Evolutionary conservation across 305 asterid species (phyloP).

Genomic region (Nicotiana rustica): DNA sequence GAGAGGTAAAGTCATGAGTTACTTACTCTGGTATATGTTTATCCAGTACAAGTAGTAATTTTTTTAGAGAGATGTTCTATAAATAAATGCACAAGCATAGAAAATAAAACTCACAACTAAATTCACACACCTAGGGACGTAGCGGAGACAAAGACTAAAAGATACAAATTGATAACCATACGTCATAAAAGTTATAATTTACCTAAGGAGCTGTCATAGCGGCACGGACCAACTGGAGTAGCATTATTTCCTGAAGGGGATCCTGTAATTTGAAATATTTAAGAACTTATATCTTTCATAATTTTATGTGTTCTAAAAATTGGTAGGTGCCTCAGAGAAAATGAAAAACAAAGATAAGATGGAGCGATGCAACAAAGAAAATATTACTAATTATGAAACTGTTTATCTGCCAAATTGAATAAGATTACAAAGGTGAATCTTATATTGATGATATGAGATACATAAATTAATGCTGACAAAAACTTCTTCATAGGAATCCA

Average conservation of each 20-base stretch:
- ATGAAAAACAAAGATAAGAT: not conserved
- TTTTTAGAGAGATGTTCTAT: not conserved
- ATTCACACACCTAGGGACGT: not conserved
- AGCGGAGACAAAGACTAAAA: not conserved
- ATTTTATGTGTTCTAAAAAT: not conserved
- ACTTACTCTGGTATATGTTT: constrained; percentile 8
- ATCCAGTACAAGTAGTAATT: not conserved
- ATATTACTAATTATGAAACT: not conserved
- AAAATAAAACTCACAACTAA: not conserved
- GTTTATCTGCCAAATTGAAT: constrained; percentile 7
- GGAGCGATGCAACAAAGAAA: constrained; percentile 24
- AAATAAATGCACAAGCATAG: constrained; percentile 1
- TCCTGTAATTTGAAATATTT: constrained; percentile 54
- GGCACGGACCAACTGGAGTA: constrained; percentile 90
- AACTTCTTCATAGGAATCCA: constrained; percentile 29
- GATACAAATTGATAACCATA: not conserved
- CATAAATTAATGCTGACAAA: constrained; percentile 15
- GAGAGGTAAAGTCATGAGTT: constrained; percentile 3
- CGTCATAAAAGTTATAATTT: constrained; percentile 31
- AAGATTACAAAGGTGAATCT: not conserved
- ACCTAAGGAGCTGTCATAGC: constrained; percentile 97
- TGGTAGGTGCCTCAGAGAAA: constrained; percentile 14
- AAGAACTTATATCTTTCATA: constrained; percentile 26
- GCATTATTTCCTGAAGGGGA: constrained; percentile 82
- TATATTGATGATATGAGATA: not conserved